Base-by-base conservation (phyloP, 2,329 filamentous ascomycete species). In the Ramularia collo-cygni region DNA sequence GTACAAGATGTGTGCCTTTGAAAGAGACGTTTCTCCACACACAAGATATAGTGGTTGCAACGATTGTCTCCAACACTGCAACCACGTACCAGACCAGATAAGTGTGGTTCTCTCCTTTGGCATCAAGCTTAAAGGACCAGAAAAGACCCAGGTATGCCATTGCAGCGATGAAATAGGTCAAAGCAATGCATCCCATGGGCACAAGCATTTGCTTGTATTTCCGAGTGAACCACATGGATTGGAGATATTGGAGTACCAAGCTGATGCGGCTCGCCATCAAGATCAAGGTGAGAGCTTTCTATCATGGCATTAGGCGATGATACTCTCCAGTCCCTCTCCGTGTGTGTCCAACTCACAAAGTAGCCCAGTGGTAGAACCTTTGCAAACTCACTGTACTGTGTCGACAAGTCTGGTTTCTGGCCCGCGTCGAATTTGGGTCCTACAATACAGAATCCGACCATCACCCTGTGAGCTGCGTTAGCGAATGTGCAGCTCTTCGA, bases 81-180 rank as follows among this genome's bases (percentile, higher is more conserved):
- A 64, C 53, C 9, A 74, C 53, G 50, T 79, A 80, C 77, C 77
- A 76, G 30, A 66, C 61, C 35, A 65, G 62, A 59, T 70, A 72
- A 6, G 67, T 57, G 21, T 48, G 40, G 40, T 59, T 57, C 4
- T 40, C 19, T 2, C 43, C 39, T n/a, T 46, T 36, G 6, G 15
- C 28, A 8, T 38, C 24, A 15, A 19, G 31, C n/a, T 42, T 38
- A 30, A 62, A 60, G 13, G 51, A 54, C 18, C 53, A 49, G 19
- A 53, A 59, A 8, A 63, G 47, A 7, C 54, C 57, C 3, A 59
- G 57, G 28, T 65, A 62, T 2, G 59, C 42, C n/a, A 58, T 51
- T 0, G 58, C 60, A 10, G 64, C 60, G 9, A 59, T 40, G 10
- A 62, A 44, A 31, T 61, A 58, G 8, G 53, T 60, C 2, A 46